These are phyloP conservation scores for Eucalyptus microcorys DNA, from an alignment of 345 rosid genomes.

Conservation along the genomic window DNA sequence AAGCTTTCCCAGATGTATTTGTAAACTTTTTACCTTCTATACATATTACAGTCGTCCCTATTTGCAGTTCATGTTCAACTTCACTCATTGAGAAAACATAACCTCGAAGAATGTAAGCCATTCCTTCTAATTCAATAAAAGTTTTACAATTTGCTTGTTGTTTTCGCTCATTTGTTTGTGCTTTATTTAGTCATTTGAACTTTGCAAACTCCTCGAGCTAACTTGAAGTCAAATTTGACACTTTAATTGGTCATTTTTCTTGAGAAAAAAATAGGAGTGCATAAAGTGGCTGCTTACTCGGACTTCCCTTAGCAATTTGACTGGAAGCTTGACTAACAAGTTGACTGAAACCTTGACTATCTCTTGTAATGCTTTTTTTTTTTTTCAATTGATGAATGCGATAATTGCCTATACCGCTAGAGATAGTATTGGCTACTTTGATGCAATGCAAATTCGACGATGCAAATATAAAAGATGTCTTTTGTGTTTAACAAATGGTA, in stretches of 20 bases:
- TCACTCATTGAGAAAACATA: neutral
- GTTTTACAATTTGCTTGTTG: neutral
- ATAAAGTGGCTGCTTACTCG: too few relatives aligned
- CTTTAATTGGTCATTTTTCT: neutral
- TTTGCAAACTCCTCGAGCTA: neutral
- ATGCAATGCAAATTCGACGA: too few relatives aligned
- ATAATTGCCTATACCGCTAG: neutral
- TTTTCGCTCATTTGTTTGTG: neutral
- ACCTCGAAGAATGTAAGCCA: neutral
- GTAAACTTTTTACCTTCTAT: neutral
- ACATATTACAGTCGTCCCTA: neutral
- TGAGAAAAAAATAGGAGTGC: too few relatives aligned
- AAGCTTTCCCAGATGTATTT: neutral
- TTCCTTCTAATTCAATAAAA: neutral
- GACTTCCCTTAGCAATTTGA: neutral
- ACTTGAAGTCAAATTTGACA: neutral
- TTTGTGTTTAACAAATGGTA: too few relatives aligned
- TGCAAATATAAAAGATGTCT: neutral
- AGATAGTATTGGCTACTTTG: neutral
- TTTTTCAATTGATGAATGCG: neutral
- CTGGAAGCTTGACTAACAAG: neutral
- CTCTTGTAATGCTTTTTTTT: fast-evolving
- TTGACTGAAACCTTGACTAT: too few relatives aligned
- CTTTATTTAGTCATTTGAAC: neutral
- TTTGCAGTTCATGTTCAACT: neutral